Conservation (phyloP, 225 moss, liverwort and hornwort genomes). For the Pleurozium schreberi region DNA sequence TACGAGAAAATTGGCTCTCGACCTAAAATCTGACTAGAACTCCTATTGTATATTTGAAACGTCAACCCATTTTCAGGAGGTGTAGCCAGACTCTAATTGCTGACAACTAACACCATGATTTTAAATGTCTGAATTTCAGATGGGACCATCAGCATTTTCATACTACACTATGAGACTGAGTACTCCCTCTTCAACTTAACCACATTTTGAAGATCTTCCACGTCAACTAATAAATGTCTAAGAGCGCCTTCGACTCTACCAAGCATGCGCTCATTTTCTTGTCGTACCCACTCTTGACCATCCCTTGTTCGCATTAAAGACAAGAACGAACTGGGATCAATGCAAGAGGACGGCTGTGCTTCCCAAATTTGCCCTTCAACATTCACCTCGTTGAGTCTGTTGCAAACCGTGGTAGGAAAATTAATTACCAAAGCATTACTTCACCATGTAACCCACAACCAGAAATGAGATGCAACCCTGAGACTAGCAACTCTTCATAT, state of each 20-base stretch:
- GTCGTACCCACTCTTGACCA: slow-evolving; percentile 49
- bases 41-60: not conserved
- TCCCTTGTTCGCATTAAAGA: slow-evolving; percentile 25
- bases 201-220: slow-evolving; percentile 41
- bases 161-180: not conserved
- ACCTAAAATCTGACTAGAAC: not conserved
- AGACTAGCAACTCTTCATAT: not conserved
- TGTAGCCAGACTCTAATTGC: not conserved
- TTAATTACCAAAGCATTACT: not conserved
- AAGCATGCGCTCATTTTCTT: slow-evolving; percentile 36
- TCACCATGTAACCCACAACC: not conserved
- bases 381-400: slow-evolving; percentile 39
- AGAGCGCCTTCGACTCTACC: slow-evolving; percentile 24
- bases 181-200: slow-evolving; percentile 16
- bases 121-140: not conserved
- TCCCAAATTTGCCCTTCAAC: slow-evolving; percentile 36
- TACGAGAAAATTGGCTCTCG: not conserved
- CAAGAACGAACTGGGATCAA: slow-evolving; percentile 9
- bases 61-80: not conserved
- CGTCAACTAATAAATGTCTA: slow-evolving; percentile 32
- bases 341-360: slow-evolving; percentile 35
- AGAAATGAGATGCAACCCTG: not conserved
- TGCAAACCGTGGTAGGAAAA: not conserved
- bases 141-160: not conserved
- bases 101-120: not conserved